Evolutionary conservation across 2,329 filamentous ascomycete species (phyloP), one percentile per base, ranked within the genome.

Genomic region (Aspergillus sp.): DNA sequence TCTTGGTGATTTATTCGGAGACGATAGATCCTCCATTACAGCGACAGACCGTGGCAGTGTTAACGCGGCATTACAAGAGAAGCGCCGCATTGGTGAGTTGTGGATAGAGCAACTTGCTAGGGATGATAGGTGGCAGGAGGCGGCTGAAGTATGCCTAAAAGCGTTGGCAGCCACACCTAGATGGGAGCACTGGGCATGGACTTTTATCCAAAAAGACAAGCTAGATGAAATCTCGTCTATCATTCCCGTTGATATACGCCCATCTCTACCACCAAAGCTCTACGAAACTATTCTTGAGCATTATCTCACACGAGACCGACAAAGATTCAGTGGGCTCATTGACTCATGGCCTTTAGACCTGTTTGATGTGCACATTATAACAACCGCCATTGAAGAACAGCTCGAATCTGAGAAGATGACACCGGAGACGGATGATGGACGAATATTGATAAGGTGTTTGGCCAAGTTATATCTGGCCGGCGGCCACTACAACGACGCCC

Each of bases 111-210:
- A 96, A 67, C 82, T 98, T 35, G 84, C 96, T 35, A 84, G 87
- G 37, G 81, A 84, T 0, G 82, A 85, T 8, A 82, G 93, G 60
- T 99, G 95, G 95, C 71, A 72, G 8, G 80, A 84, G 57, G 95
- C 95, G 6, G 93, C 91, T 1, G 82, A 89, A 67, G 82, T 96
- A 4, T 93, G 92, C 58, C 90, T 89, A 14, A 91, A 88, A 68
- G 93, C 97, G 0, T 80, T 99, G 1, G 86, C 86, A 44, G 91
- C 88, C 1, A 86, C 91, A 1, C 82, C 89, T 48, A 82, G 89
- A 65, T 99, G 95, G 95, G 93, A 98, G 76, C 91, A 96, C 67
- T 98, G 93, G 92, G 89, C 96, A 5, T 96, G 90, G 86, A 88
- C 86, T 0, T 99, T 99, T 75, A 91, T 92, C 7, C 89, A 91